Evolutionary conservation across 495 filamentous ascomycete genomes (phyloP).

Genomic region (Lepidopterella palustris): DNA sequence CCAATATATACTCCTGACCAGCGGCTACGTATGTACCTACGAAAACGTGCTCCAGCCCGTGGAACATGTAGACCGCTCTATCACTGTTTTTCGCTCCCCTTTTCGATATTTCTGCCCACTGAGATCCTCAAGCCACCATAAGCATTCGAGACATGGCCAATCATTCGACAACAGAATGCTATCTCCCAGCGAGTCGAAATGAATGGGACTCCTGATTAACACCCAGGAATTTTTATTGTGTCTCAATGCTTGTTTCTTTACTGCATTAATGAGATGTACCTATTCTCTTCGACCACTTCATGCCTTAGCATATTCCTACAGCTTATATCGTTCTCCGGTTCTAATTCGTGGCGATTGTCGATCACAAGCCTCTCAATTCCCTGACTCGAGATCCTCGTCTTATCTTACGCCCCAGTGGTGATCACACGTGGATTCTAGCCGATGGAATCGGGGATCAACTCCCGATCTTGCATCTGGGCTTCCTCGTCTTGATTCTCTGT

Average conservation of each 20-base stretch:
- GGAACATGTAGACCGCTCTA: not conserved
- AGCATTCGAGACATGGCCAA: not conserved
- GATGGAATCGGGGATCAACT: not conserved
- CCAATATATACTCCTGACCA: no score
- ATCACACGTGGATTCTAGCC: not conserved
- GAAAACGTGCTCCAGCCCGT: no score
- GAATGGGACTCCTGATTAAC: not conserved
- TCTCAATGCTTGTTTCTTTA: not conserved
- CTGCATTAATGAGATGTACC: not conserved
- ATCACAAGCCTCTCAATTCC: not conserved
- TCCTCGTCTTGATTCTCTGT: not conserved
- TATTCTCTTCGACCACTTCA: not conserved
- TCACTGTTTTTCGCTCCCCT: not conserved
- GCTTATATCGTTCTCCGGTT: not conserved
- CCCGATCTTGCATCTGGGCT: not conserved
- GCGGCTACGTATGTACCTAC: no score
- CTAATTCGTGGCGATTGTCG: not conserved
- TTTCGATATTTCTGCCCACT: not conserved
- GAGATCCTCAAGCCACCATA: not conserved
- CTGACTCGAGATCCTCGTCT: not conserved
- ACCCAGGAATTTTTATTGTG: not conserved
- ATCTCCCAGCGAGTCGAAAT: not conserved
- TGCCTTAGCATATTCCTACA: not conserved
- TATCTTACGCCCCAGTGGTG: not conserved
- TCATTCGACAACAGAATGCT: not conserved